Evolutionary conservation across 768 basidiomycete genomes (phyloP), one percentile per base, ranked within the genome.

Genomic region (Cystoderma amianthinum): DNA sequence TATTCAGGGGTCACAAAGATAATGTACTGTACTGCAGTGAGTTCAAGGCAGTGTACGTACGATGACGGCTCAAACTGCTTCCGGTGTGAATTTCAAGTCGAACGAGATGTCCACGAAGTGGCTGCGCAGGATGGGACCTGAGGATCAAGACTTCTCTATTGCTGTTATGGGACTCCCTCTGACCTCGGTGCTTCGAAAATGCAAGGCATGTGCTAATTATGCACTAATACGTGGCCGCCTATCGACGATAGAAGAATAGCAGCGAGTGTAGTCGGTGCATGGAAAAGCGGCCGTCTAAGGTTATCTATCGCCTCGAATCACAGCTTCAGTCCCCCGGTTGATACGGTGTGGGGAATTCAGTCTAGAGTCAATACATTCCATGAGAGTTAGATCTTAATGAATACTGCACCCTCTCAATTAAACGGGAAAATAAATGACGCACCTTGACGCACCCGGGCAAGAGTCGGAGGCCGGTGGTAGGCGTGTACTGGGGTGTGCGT

Each of bases 161-260:
- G 11, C n/a, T 28, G 13, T 36, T 36, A 30, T 32, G 28, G 32
- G 7, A 40, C 30, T 28, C 11, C 39, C 39, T 28, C 18, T 40
- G 22, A 40, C 39, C 39, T 40, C 39, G 39, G 39, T 11, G 13
- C 21, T 40, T 40, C 39, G 24, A 40, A 19, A 36, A 19, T 19
- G 34, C 34, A 19, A 9, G 34, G 34, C 34, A 9, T 36, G 25
- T 7, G 7, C 25, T 28, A 28, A 28, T 28, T 28, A n/a, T 28
- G 25, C 25, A 28, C 25, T 28, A 28, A 28, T 28, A 28, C 25
- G 25, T 28, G n/a, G 25, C 7, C n/a, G n/a, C n/a, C n/a, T n/a
- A n/a, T n/a, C n/a, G n/a, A n/a, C n/a, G n/a, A n/a, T n/a, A 28
- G 25, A 28, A 28, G 25, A n/a, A 28, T n/a, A n/a, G 25, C 25